These are phyloP conservation scores for Plicaturopsis crispa DNA, from an alignment of 768 basidiomycete genomes.

Conservation along the genomic window DNA sequence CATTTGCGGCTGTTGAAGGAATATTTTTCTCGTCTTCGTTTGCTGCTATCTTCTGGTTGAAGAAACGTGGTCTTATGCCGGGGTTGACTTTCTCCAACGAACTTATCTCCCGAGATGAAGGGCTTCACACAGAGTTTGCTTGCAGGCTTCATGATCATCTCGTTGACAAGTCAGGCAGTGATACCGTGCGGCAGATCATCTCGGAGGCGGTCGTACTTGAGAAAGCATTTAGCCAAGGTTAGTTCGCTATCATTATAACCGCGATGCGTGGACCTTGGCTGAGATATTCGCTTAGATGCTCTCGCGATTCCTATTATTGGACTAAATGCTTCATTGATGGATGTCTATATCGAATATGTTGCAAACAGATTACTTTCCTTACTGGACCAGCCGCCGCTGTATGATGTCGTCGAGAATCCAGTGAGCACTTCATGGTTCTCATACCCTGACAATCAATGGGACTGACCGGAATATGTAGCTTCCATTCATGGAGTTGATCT, in stretches of 20 bases:
- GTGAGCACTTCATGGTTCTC: background rate
- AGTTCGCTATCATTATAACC: conserved; percentile 1
- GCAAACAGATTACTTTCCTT: too few species aligned
- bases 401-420: too few species aligned
- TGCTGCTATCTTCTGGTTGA: conserved; percentile 77
- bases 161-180: conserved; percentile 56
- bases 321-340: conserved; percentile 70
- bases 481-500: too few species aligned
- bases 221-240: conserved; percentile 59
- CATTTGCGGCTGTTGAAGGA: conserved; percentile 78
- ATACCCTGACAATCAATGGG: background rate
- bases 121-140: conserved; percentile 79
- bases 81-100: conserved; percentile 80
- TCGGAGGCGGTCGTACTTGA: conserved; percentile 62
- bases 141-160: conserved; percentile 70
- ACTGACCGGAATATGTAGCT: too few species aligned
- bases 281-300: background rate
- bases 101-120: conserved; percentile 78
- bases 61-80: conserved; percentile 79
- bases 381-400: too few species aligned
- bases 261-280: background rate
- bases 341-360: conserved; percentile 65
- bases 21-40: conserved; percentile 79
- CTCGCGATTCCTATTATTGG: too few species aligned
- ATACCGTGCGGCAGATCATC: conserved; percentile 51